Percentiles rank a stretch among this genome's conserved stretches.
Conservation (phyloP, 148 eudicot genomes). For the Camellia japonica region DNA sequence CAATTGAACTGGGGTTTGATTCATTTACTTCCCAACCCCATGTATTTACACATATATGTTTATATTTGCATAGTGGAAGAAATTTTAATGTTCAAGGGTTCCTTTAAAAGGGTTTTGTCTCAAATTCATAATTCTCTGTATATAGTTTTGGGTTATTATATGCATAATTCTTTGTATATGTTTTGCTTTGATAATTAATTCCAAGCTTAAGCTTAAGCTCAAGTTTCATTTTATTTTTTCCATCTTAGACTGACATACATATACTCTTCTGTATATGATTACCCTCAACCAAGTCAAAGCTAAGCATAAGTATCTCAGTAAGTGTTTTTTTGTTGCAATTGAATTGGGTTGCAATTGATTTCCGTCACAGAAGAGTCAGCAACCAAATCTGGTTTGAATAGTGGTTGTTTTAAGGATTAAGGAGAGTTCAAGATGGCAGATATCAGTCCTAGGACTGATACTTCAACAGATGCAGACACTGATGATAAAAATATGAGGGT, state of each 20-base stretch:
- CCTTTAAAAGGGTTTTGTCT: too few species aligned
- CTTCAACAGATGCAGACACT: slow-evolving; percentile 56
- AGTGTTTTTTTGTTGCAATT: background rate
- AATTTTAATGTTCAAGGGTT: too few species aligned
- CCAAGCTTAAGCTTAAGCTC: too few species aligned
- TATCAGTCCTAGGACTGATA: slow-evolving; percentile 36
- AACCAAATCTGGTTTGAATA: slow-evolving; percentile 1
- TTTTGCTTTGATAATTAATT: too few species aligned
- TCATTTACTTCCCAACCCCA: background rate
- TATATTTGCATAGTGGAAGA: too few species aligned
- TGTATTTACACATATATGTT: too few species aligned
- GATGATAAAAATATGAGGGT: slow-evolving; percentile 48
- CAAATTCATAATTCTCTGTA: too few species aligned
- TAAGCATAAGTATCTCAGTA: background rate
- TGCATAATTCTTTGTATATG: too few species aligned
- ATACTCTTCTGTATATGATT: too few species aligned
- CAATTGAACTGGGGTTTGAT: background rate
- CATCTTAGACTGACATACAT: too few species aligned
- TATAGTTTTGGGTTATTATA: too few species aligned
- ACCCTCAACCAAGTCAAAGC: background rate
- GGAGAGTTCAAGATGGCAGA: slow-evolving; percentile 38
- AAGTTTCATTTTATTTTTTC: too few species aligned
- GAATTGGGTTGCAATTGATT: background rate
- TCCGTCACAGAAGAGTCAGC: slow-evolving; percentile 9
- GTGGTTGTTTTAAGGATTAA: slow-evolving; percentile 3